A percentile compares a stretch with the other conserved stretches of the same genome.
phyloP scores from a whole-genome alignment of 371 early-diverging fungal genomes.

The Mortierella sp. region DNA sequence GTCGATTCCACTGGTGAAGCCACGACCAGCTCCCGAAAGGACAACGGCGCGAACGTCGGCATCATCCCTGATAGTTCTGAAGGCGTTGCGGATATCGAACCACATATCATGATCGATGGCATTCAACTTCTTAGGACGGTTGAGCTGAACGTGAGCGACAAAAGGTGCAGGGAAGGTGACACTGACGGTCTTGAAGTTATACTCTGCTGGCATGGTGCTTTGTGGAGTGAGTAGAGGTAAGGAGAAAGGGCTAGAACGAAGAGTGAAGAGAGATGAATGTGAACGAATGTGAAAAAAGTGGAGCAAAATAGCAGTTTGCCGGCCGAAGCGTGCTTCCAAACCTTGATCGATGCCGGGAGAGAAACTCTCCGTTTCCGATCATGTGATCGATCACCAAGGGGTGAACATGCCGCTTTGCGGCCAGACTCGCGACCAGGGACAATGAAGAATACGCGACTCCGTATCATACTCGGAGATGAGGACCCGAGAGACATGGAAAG shows the following conservation, averaged over 20 bases:
- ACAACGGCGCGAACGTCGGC: conserved; percentile 77
- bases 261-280: conserved; percentile 3
- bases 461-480: too few species aligned
- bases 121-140: conserved; percentile 85
- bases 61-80: conserved; percentile 63
- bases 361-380: not conserved
- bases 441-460: too few species aligned
- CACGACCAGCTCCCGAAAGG: conserved; percentile 75
- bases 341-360: too few species aligned
- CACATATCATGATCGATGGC: conserved; percentile 69
- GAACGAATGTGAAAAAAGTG: not conserved
- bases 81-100: conserved; percentile 39
- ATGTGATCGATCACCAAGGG: not conserved
- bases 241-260: not conserved
- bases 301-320: not conserved
- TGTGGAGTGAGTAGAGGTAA: not conserved
- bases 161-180: conserved; percentile 65
- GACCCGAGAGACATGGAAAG: too few species aligned
- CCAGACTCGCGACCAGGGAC: too few species aligned
- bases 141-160: conserved; percentile 85
- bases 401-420: too few species aligned
- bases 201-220: conserved; percentile 47
- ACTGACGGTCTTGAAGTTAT: conserved; percentile 69
- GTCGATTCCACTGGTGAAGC: conserved; percentile 94
- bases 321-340: conserved; percentile 1